Conservation (phyloP, 2,329 filamentous ascomycete genomes). For the Hysterium pulicare region DNA sequence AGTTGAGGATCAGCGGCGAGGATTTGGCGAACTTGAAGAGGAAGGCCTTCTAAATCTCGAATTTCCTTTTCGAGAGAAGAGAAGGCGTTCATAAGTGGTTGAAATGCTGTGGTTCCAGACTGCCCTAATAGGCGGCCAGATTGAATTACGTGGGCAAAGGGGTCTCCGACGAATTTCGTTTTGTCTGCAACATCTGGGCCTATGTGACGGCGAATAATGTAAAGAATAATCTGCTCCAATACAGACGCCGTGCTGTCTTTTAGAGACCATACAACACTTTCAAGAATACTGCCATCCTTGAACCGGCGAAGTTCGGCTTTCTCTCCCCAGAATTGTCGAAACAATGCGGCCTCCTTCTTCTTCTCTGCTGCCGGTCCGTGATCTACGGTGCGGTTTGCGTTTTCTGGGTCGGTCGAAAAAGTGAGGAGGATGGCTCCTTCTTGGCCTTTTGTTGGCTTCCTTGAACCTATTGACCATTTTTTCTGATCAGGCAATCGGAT, state of each 20-base stretch:
- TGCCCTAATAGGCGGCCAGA: constrained; percentile 30
- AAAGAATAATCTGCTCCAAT: constrained; percentile 74
- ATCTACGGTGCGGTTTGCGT: constrained; percentile 74
- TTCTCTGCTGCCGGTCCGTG: constrained; percentile 84
- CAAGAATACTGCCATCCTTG: constrained; percentile 89
- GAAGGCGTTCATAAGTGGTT: constrained; percentile 67
- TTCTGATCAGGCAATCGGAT: constrained; percentile 26
- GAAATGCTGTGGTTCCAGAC: constrained; percentile 56
- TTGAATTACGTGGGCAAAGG: constrained; percentile 45
- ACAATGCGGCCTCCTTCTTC: constrained; percentile 74
- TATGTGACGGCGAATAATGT: constrained; percentile 69
- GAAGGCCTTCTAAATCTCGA: constrained; percentile 74
- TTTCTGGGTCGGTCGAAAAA: constrained; percentile 68
- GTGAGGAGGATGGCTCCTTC: constrained; percentile 56
- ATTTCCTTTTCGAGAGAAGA: constrained; percentile 72
- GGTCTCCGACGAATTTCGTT: constrained; percentile 45
- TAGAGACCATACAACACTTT: constrained; percentile 79
- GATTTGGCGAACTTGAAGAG: constrained; percentile 80
- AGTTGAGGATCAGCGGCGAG: constrained; percentile 69
- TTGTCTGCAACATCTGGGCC: constrained; percentile 53
- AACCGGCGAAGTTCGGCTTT: constrained; percentile 91
- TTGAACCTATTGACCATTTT: constrained; percentile 36
- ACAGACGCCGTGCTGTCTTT: constrained; percentile 62
- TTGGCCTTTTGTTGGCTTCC: constrained; percentile 18
- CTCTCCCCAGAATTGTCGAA: constrained; percentile 91